A percentile compares a stretch with the other conserved stretches of the same genome.
phyloP scores from a whole-genome alignment of 139 green algal genomes.

The Coccomyxa sp. region DNA sequence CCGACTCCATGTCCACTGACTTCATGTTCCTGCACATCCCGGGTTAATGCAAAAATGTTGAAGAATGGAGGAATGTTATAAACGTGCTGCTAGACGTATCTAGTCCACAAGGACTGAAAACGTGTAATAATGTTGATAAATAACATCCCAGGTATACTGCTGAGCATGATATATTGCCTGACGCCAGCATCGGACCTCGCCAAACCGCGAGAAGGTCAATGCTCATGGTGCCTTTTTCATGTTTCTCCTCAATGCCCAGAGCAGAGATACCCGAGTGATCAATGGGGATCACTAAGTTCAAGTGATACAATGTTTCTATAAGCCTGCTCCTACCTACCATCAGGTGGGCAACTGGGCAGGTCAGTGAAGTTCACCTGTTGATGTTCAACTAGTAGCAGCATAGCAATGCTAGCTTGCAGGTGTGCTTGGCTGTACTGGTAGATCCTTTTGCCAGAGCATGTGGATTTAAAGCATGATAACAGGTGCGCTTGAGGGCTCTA shows the following conservation, averaged over 20 bases:
- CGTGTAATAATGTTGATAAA: background rate
- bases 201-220: background rate
- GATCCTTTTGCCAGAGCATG: background rate
- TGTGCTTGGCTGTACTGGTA: background rate
- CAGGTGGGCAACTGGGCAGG: too few species aligned
- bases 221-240: too few species aligned
- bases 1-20: slow-evolving; percentile 40
- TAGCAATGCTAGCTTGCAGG: background rate
- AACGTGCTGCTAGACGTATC: slow-evolving; percentile 13
- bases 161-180: background rate
- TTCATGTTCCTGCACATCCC: background rate
- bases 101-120: background rate
- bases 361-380: background rate
- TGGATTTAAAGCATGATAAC: background rate
- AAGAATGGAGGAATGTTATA: slow-evolving; percentile 6
- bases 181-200: background rate
- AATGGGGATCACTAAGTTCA: too few species aligned
- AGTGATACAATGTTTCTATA: too few species aligned
- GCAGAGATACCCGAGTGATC: too few species aligned
- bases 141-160: background rate
- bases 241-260: too few species aligned
- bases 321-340: too few species aligned
- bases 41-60: background rate
- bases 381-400: background rate
- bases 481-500: background rate